Base-by-base conservation (phyloP, 2,329 filamentous ascomycete genomes). In the Beauveria varroae region DNA sequence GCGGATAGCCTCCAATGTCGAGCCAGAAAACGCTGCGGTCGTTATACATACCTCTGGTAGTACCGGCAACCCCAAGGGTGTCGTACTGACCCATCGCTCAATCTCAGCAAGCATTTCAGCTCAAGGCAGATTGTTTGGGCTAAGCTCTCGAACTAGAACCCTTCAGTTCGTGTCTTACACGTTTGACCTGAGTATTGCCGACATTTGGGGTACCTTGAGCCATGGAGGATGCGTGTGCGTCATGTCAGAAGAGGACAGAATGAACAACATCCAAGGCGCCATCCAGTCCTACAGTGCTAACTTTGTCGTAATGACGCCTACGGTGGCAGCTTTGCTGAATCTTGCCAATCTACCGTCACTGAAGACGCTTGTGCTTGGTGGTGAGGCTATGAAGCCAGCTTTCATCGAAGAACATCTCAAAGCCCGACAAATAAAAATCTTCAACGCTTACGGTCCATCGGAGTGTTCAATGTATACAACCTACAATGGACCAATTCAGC, bases 361-460 rank as follows among this genome's bases (percentile, higher is more conserved):
- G 20, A 20, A 46, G 44, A 46, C 44, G 3, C 44, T 46, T 20
- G 44, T 46, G 6, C 8, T 46, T 1, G 20, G 44, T 46, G 44
- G 44, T 7, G 44, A 46, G 20, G 3, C 44, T 12, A 3, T 46
- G 44, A 63, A 58, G n/a, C 34, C 68, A 40, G 40, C 64, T 12
- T 56, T 67, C n/a, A 63, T 61, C 22, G 66, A 66, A 20, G 65
- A 68, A 30, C 62, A 61, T 53, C 72, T 77, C 71, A 73, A 71
- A 26, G 69, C 70, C 46, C 18, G 22, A 64, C 40, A 72, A 67
- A 64, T 69, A 73, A 26, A 67, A 70, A 65, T 75, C 50, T 62
- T 74, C 61, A 76, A 77, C 66, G 73, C 68, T 0, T 78, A 76
- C 59, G 76, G 76, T 0, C 76, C 76, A 43, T 75, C 75, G 5